These are phyloP conservation scores for Hypoxylon rubiginosum DNA, from an alignment of 2,329 filamentous ascomycete genomes.

Conservation along the genomic window DNA sequence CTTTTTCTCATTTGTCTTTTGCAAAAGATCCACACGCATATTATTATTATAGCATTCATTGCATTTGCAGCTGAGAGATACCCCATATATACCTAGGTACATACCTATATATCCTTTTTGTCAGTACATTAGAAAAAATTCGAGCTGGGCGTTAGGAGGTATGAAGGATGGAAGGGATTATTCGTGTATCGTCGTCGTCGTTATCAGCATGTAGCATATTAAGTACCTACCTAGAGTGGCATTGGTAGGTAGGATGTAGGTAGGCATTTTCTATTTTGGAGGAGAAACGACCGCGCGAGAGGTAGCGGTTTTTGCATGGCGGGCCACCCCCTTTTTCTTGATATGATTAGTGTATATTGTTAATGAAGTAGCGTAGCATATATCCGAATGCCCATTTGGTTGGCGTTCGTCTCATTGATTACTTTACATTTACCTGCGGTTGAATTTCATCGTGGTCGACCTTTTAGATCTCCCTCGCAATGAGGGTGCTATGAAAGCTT, in stretches of 20 bases:
- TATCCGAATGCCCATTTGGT: conserved; percentile 1
- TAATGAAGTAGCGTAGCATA: conserved; percentile 17
- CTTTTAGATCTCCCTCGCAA: too few relatives aligned
- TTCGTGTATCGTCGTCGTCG: neutral
- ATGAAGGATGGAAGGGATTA: neutral
- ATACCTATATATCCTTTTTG: conserved; percentile 4
- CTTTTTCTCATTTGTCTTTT: neutral
- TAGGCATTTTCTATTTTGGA: neutral
- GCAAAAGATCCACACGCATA: neutral
- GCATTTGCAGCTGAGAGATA: conserved; percentile 8
- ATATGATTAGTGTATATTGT: conserved; percentile 31
- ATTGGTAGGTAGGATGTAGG: too few relatives aligned
- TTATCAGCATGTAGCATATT: conserved; percentile 4
- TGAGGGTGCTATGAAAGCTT: too few relatives aligned
- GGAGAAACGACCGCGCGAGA: neutral
- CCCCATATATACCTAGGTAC: too few relatives aligned
- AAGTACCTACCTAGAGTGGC: neutral
- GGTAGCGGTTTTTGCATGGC: too few relatives aligned
- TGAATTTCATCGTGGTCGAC: too few relatives aligned
- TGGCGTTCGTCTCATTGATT: neutral
- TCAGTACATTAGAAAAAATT: neutral
- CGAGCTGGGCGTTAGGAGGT: conserved; percentile 17
- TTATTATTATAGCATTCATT: too few relatives aligned
- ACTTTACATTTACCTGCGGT: neutral
- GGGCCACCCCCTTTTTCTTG: too few relatives aligned